Evolutionary conservation across 2,329 filamentous ascomycete genomes (phyloP), one percentile per base, ranked within the genome.

Genomic region (Fusarium albosuccineum): DNA sequence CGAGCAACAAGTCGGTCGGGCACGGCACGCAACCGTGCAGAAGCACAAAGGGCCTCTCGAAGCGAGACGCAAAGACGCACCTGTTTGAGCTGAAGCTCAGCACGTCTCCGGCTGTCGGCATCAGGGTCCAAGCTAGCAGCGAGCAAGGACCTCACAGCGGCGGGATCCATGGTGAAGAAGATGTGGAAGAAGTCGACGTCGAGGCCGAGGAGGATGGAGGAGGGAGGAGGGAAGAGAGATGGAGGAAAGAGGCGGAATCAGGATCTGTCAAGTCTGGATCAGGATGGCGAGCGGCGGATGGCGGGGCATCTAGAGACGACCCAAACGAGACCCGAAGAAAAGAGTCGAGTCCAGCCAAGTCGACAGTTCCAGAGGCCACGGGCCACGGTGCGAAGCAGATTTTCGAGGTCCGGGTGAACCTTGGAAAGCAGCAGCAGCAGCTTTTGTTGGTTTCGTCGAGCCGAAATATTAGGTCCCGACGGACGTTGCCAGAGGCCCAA

Each of bases 51-150:
- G 16, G 58, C 40, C 50, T 26, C 34, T 70, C 42, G 44, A 59
- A 29, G 33, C 16, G 41, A 22, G 54, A 49, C 39, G 46, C 22
- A 42, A 60, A 64, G 42, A 72, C 89, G 78, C 85, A 95, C 92
- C 84, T 90, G 86, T 85, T 94, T 94, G 74, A 96, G 86, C 81
- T 95, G 91, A 73, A 91, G 82, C 83, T 96, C 92, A 78, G 92
- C 91, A 79, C 89, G 86, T 77, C 91, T 88, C 80, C 92, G 87
- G 78, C 87, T 87, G 76, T 93, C 91, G 75, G 90, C 87, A 81
- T 93, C 90, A 72, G 89, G 80, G 76, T 91, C 89, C 79, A 94
- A 88, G 72, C 91, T 94, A 77, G 90, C 89, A 78, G 89, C 86
- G 76, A 95, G 91, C 83, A 92, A 90, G 84, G 87, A 89, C 83